phyloP scores from a whole-genome alignment of 148 eudicot genomes.

The Fallopia convolvulus region DNA sequence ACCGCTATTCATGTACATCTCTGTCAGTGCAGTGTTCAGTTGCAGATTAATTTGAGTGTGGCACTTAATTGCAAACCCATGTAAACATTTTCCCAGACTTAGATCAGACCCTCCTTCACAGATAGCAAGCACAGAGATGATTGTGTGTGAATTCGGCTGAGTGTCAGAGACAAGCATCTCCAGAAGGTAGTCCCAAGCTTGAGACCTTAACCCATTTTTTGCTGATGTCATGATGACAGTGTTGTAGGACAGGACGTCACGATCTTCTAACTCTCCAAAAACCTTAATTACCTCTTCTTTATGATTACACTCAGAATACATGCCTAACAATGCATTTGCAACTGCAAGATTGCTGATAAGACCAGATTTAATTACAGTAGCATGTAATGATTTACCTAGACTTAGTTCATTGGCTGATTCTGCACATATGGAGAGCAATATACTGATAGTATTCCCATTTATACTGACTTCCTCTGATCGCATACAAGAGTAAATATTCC shows the following conservation, averaged over 20 bases:
- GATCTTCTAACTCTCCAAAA: constrained; percentile 19
- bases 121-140: constrained; percentile 27
- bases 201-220: constrained; percentile 17
- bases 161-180: constrained; percentile 24
- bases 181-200: constrained; percentile 32
- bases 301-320: constrained; percentile 23
- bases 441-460: constrained; percentile 30
- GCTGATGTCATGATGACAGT: constrained; percentile 30
- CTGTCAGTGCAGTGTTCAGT: constrained; percentile 35
- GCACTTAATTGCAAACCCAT: constrained; percentile 31
- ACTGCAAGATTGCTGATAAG: constrained; percentile 15
- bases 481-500: constrained; percentile 28
- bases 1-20: constrained; percentile 43
- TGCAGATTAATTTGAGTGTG: constrained; percentile 22
- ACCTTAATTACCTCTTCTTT: constrained; percentile 24
- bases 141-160: constrained; percentile 37
- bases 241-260: constrained; percentile 34
- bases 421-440: constrained; percentile 23
- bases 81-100: constrained; percentile 31
- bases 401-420: constrained; percentile 17
- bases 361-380: constrained; percentile 24
- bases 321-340: constrained; percentile 30
- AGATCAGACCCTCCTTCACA: constrained; percentile 23
- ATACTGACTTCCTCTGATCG: constrained; percentile 21
- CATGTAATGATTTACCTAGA: constrained; percentile 32